Conservation (phyloP, 2,329 filamentous ascomycete species). For the Alternaria brassicicola region DNA sequence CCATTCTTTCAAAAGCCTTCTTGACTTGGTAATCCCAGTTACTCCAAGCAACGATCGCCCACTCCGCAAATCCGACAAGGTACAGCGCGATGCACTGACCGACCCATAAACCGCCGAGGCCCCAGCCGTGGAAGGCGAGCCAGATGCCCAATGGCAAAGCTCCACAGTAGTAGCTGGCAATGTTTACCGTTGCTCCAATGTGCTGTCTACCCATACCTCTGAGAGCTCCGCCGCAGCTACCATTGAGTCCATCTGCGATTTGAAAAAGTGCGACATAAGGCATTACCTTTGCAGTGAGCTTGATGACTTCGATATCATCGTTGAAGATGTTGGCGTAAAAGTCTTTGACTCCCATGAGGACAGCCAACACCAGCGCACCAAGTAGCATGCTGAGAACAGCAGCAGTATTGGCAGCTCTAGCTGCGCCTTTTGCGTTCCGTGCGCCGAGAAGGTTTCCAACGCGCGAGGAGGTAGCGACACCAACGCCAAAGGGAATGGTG, state of each 20-base stretch:
- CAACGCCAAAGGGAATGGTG: constrained; percentile 85
- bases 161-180: constrained; percentile 82
- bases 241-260: constrained; percentile 86
- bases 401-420: constrained; percentile 74
- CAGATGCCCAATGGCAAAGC: constrained; percentile 82
- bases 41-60: constrained; percentile 77
- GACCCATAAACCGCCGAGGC: constrained; percentile 78
- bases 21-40: constrained; percentile 77
- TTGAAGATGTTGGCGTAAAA: constrained; percentile 83
- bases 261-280: constrained; percentile 89
- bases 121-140: constrained; percentile 86
- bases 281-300: constrained; percentile 76
- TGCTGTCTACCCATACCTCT: constrained; percentile 87
- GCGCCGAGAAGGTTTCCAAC: constrained; percentile 82
- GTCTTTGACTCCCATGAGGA: constrained; percentile 73
- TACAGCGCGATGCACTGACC: constrained; percentile 77
- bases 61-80: constrained; percentile 77
- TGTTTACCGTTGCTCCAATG: constrained; percentile 80
- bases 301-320: constrained; percentile 73
- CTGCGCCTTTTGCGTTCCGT: constrained; percentile 67
- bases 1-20: constrained; percentile 74
- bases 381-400: constrained; percentile 74
- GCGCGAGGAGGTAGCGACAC: constrained; percentile 77
- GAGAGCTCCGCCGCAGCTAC: constrained; percentile 79
- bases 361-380: constrained; percentile 68